phyloP scores from a whole-genome alignment of 371 early-diverging fungal genomes.

The Conidiobolus incongruus region DNA sequence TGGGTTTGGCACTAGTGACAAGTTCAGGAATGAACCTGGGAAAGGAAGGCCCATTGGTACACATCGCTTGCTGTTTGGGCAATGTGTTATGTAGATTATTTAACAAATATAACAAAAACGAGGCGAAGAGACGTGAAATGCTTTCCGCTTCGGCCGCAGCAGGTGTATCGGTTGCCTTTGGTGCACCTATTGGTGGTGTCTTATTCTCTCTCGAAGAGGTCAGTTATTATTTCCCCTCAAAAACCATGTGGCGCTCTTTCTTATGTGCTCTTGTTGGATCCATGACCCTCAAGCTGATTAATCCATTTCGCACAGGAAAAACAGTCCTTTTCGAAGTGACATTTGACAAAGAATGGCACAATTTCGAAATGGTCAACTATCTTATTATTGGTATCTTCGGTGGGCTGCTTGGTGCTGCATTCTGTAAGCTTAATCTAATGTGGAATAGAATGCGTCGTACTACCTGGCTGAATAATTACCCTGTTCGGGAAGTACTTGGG shows the following conservation, averaged over 20 bases:
- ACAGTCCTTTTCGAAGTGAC: conserved; percentile 77
- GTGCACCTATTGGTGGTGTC: conserved; percentile 86
- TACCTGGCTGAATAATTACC: conserved; percentile 28
- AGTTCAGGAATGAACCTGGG: conserved; percentile 70
- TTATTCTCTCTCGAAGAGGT: conserved; percentile 77
- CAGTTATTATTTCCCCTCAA: conserved; percentile 72
- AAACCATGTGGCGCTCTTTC: conserved; percentile 77
- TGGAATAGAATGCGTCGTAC: conserved; percentile 40
- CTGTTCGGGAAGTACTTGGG: conserved; percentile 45
- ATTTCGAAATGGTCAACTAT: conserved; percentile 71
- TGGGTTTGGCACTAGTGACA: conserved; percentile 59
- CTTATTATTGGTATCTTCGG: conserved; percentile 61
- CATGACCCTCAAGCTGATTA: conserved; percentile 50
- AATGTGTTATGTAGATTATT: conserved; percentile 62
- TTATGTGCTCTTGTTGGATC: conserved; percentile 78
- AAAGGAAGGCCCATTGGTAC: conserved; percentile 91
- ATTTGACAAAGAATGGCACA: conserved; percentile 65
- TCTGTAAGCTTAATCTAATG: conserved; percentile 51
- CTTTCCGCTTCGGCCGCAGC: conserved; percentile 73
- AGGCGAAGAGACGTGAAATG: conserved; percentile 61
- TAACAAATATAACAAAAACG: conserved; percentile 58
- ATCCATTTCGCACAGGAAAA: conserved; percentile 79
- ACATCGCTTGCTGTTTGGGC: conserved; percentile 76
- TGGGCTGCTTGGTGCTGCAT: conserved; percentile 59
- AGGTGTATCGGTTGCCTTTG: conserved; percentile 83